These are phyloP conservation scores for Lentithecium fluviatile DNA, from an alignment of 495 filamentous ascomycete genomes.

Conservation along the genomic window DNA sequence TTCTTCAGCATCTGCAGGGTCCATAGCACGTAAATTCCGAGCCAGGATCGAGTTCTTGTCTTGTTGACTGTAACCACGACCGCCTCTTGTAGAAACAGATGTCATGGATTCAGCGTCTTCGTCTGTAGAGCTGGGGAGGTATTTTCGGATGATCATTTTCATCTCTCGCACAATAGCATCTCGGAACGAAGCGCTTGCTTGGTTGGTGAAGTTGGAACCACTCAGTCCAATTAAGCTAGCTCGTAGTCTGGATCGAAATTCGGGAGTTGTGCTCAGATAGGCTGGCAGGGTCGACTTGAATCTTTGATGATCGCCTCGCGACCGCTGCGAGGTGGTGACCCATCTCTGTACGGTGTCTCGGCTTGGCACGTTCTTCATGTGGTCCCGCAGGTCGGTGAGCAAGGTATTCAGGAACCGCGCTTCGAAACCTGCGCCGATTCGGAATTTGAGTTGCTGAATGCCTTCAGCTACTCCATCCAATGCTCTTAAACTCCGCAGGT, in stretches of 20 bases:
- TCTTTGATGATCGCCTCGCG: constrained; percentile 65
- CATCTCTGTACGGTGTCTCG: constrained; percentile 77
- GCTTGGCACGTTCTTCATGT: constrained; percentile 72
- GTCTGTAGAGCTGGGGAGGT: constrained; percentile 86
- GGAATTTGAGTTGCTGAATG: constrained; percentile 67
- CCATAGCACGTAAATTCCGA: constrained; percentile 85
- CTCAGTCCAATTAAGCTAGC: constrained; percentile 73
- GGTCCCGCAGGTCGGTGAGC: constrained; percentile 73
- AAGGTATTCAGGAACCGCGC: constrained; percentile 74
- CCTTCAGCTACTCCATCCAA: constrained; percentile 77
- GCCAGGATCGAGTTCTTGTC: constrained; percentile 88
- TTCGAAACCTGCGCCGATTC: constrained; percentile 87
- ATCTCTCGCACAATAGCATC: constrained; percentile 86
- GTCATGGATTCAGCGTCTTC: constrained; percentile 90
- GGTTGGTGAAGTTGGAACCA: constrained; percentile 70
- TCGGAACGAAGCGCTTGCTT: constrained; percentile 80
- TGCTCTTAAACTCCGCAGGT: constrained; percentile 76
- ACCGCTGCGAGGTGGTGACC: constrained; percentile 60
- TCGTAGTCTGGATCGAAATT: constrained; percentile 65
- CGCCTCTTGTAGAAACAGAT: constrained; percentile 78
- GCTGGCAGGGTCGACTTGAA: constrained; percentile 66
- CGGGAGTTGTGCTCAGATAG: constrained; percentile 68
- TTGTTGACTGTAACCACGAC: constrained; percentile 69
- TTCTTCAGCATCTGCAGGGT: constrained; percentile 80
- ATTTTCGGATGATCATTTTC: constrained; percentile 76